Evolutionary conservation across 495 filamentous ascomycete genomes (phyloP).

Genomic region (Diplogelasinospora grovesii): DNA sequence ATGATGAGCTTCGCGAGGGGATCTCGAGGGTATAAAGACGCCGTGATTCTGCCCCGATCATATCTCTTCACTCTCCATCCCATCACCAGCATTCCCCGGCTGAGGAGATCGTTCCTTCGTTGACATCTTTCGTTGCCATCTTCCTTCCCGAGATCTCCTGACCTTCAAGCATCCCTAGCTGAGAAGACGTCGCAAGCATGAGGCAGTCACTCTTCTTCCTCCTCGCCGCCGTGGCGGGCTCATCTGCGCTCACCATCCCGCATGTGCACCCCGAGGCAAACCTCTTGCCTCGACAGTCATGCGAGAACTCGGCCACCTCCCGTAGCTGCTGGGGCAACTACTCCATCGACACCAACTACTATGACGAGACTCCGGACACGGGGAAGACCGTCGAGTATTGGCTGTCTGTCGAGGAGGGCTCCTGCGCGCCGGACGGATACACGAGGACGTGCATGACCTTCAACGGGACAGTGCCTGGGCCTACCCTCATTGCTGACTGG

Average conservation of each 20-base stretch:
- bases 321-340: conserved; percentile 21
- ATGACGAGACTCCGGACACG: conserved; percentile 12
- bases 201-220: not conserved
- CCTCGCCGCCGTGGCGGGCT: not conserved
- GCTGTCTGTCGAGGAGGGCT: conserved; percentile 25
- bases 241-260: not conserved
- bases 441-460: conserved; percentile 47
- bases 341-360: conserved; percentile 23
- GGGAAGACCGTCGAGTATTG: conserved; percentile 14
- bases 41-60: too few species aligned
- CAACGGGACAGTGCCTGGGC: conserved; percentile 52
- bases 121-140: too few species aligned
- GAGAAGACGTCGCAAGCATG: too few species aligned
- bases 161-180: too few species aligned
- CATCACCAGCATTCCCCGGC: too few species aligned
- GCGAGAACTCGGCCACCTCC: conserved; percentile 8
- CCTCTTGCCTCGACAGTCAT: conserved; percentile 1
- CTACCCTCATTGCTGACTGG: conserved; percentile 44
- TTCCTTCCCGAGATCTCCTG: too few species aligned
- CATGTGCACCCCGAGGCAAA: not conserved
- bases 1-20: too few species aligned
- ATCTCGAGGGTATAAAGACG: too few species aligned
- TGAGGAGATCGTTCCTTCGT: too few species aligned
- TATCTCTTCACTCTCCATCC: too few species aligned
- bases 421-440: conserved; percentile 46